phyloP scores from a whole-genome alignment of 192 early-diverging fungal species.

The Coemansia sp. region DNA sequence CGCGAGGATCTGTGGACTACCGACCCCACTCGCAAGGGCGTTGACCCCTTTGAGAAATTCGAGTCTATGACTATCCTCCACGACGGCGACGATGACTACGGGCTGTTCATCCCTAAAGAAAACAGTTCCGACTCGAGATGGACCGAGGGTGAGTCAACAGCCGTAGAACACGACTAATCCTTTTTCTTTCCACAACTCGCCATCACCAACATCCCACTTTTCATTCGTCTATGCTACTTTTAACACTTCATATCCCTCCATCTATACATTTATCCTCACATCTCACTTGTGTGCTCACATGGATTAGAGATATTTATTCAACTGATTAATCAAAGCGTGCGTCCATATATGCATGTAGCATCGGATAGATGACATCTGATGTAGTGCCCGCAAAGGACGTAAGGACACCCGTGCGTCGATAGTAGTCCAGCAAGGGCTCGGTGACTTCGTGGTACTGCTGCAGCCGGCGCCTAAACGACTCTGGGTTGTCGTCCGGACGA shows the following conservation, averaged over 20 bases:
- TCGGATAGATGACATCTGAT: conserved; percentile 92
- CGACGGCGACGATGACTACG: conserved; percentile 59
- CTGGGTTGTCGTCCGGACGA: conserved; percentile 86
- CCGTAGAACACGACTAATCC: conserved; percentile 53
- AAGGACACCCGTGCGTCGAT: conserved; percentile 66
- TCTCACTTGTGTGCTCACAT: not conserved
- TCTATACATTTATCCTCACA: not conserved
- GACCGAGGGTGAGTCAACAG: conserved; percentile 52
- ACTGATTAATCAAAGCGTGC: conserved; percentile 37
- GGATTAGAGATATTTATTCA: not conserved
- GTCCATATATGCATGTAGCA: conserved; percentile 62
- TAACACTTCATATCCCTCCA: not conserved
- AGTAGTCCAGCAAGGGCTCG: conserved; percentile 86
- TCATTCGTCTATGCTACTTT: conserved; percentile 2
- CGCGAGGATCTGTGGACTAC: conserved; percentile 57
- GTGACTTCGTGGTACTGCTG: conserved; percentile 79
- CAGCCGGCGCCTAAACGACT: conserved; percentile 80
- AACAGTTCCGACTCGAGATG: conserved; percentile 58
- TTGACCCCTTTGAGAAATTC: conserved; percentile 59
- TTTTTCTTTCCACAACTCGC: not conserved
- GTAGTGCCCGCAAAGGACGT: conserved; percentile 76
- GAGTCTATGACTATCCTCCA: conserved; percentile 62
- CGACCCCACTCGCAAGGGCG: conserved; percentile 46
- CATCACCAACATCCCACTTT: not conserved
- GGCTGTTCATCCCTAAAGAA: conserved; percentile 52